Percentiles rank a stretch among this genome's conserved stretches.
Conservation (phyloP, 768 basidiomycete genomes). For the Rhodotorula toruloides region DNA sequence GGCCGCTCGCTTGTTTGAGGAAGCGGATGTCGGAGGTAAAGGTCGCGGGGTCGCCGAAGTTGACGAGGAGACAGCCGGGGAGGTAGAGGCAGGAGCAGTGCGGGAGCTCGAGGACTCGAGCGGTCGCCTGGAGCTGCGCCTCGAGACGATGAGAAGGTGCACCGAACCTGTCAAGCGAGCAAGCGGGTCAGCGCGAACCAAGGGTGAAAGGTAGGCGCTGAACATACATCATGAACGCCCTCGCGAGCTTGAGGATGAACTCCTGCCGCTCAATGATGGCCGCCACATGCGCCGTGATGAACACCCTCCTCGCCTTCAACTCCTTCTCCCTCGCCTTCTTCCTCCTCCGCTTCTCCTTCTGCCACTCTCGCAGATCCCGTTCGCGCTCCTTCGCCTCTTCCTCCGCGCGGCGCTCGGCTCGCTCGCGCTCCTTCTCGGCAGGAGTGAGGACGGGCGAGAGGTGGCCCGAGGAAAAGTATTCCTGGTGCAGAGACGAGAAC, state of each 20-base stretch:
- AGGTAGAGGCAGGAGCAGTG: slow-evolving; percentile 50
- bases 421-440: slow-evolving; percentile 16
- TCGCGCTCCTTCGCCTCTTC: slow-evolving; percentile 42
- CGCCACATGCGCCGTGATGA: slow-evolving; percentile 56
- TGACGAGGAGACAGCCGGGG: slow-evolving; percentile 61
- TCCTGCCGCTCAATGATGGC: slow-evolving; percentile 54
- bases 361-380: slow-evolving; percentile 38
- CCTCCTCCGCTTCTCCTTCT: slow-evolving; percentile 45
- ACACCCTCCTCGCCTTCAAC: slow-evolving; percentile 61
- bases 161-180: slow-evolving; percentile 38
- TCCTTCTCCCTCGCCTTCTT: slow-evolving; percentile 53
- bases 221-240: slow-evolving; percentile 51
- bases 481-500: slow-evolving; percentile 5
- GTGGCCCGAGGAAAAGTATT: slow-evolving; percentile 10
- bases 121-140: slow-evolving; percentile 52
- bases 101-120: slow-evolving; percentile 49
- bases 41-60: slow-evolving; percentile 74
- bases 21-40: slow-evolving; percentile 70
- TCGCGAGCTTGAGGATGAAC: slow-evolving; percentile 51
- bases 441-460: background rate
- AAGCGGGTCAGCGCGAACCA: background rate
- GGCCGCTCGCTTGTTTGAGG: slow-evolving; percentile 46
- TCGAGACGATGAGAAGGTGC: slow-evolving; percentile 53
- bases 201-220: too few species aligned
- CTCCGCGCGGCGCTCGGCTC: slow-evolving; percentile 34